These are phyloP conservation scores for Aspergillus campestris DNA, from an alignment of 495 filamentous ascomycete species.

Conservation along the genomic window DNA sequence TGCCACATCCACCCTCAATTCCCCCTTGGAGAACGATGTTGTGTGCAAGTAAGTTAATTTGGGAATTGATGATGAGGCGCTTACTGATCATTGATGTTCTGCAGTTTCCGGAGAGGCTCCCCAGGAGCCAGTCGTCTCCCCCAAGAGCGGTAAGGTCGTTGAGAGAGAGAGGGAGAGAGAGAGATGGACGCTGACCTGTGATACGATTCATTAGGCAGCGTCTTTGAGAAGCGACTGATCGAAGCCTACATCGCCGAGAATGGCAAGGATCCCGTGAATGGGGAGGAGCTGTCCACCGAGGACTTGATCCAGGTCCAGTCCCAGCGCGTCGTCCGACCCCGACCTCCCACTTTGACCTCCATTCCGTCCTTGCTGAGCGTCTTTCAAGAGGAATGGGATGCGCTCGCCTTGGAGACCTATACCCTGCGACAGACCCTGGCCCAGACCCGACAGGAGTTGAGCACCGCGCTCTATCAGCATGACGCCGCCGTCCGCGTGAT, in stretches of 20 bases:
- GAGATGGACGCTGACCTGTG: constrained; percentile 12
- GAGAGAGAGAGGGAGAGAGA: constrained; percentile 1
- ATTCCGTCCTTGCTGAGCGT: constrained; percentile 91
- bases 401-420: constrained; percentile 81
- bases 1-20: constrained; percentile 17
- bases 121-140: constrained; percentile 86
- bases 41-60: constrained; percentile 58
- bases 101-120: constrained; percentile 96
- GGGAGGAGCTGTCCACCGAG: constrained; percentile 75
- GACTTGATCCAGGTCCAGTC: constrained; percentile 85
- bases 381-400: constrained; percentile 99
- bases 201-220: constrained; percentile 52
- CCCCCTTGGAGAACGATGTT: constrained; percentile 42
- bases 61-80: background rate
- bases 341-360: constrained; percentile 91
- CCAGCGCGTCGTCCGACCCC: constrained; percentile 69
- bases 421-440: constrained; percentile 79
- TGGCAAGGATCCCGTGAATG: constrained; percentile 87
- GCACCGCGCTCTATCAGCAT: constrained; percentile 88
- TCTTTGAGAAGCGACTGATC: constrained; percentile 92
- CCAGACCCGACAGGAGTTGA: constrained; percentile 87
- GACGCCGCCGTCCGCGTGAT: constrained; percentile 94
- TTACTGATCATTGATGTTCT: constrained; percentile 16
- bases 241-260: constrained; percentile 92
- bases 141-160: constrained; percentile 70